Evolutionary conservation across 2,329 filamentous ascomycete genomes (phyloP).

Genomic region (Tolypocladium inflatum): DNA sequence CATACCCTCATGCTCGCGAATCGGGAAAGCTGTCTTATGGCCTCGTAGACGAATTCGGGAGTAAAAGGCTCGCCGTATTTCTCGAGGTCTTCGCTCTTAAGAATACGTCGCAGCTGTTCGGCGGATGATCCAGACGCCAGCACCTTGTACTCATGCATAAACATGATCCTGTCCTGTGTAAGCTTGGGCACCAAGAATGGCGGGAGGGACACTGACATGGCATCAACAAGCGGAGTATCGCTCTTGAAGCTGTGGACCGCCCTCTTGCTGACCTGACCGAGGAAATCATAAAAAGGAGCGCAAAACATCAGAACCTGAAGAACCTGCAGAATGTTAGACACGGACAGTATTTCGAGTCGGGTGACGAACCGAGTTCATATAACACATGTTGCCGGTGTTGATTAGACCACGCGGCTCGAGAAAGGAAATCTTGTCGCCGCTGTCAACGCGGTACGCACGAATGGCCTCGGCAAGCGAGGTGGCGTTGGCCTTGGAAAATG

Average conservation of each 20-base stretch:
- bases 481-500: slow-evolving; percentile 35
- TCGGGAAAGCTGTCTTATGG: slow-evolving; percentile 74
- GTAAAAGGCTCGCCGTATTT: slow-evolving; percentile 86
- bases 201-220: slow-evolving; percentile 50
- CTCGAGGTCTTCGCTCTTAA: slow-evolving; percentile 79
- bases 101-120: slow-evolving; percentile 60
- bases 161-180: slow-evolving; percentile 63
- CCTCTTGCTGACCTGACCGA: slow-evolving; percentile 77
- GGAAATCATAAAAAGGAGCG: slow-evolving; percentile 85
- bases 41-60: slow-evolving; percentile 91
- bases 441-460: slow-evolving; percentile 58
- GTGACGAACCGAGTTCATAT: slow-evolving; percentile 94
- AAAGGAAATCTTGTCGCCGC: slow-evolving; percentile 62
- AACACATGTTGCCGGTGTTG: slow-evolving; percentile 98
- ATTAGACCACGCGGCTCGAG: slow-evolving; percentile 88
- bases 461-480: slow-evolving; percentile 70
- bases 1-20: slow-evolving; percentile 87
- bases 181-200: background rate
- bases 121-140: slow-evolving; percentile 69
- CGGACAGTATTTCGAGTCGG: background rate
- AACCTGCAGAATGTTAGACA: slow-evolving; percentile 44
- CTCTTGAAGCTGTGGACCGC: slow-evolving; percentile 89
- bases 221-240: slow-evolving; percentile 86
- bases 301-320: slow-evolving; percentile 94
- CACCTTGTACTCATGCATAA: slow-evolving; percentile 83